Evolutionary conservation across 1,284 basidiomycete species (phyloP), one percentile per base, ranked within the genome.

Genomic region (Apiotrichum siamense): DNA sequence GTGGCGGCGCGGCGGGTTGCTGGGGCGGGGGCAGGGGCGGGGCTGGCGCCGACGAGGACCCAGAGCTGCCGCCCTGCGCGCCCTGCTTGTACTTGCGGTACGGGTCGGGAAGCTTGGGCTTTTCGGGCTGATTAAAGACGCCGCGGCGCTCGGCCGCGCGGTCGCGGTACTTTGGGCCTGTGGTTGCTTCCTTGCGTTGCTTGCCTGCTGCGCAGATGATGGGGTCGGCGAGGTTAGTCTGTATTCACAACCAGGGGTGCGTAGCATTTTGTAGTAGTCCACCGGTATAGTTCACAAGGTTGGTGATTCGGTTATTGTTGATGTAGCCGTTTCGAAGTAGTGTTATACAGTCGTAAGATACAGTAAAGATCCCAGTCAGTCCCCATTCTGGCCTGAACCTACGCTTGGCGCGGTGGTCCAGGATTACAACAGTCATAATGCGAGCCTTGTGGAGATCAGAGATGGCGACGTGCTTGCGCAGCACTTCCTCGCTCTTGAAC

Each of bases 401-500:
- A 45, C 44, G 32, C 23, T n/a, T 20, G 18, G 41, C 41, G 40
- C 31, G 38, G 47, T 44, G 50, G 54, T 49, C 52, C 58, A 55
- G 63, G 43, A 52, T 20, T 18, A 31, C 57, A 55, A 31, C 36
- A 20, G 44, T 55, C 56, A 69, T 65, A 45, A 66, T 58, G 72
- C 77, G 75, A 79, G 80, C 91, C 85, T 94, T 96, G 76, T 97
- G 92, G 57, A 97, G 77, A 66, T 87, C 87, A 24, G 92, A 96
- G 75, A 88, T 85, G 59, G 83, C 85, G 67, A 86, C 89, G 68
- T 97, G 92, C 36, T 88, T 83, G 65, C 81, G 83, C 41, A 96
- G 78, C 61, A 88, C 83, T 13, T 93, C 89, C 48, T 85, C 62
- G 3, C 81, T 78, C 74, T 93, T 94, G 81, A 97, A 92, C 68